A percentile compares a stretch with the other conserved stretches of the same genome.
Evolutionary conservation across 257 asterid genomes (phyloP).

Genomic region (Coffea canephora): DNA sequence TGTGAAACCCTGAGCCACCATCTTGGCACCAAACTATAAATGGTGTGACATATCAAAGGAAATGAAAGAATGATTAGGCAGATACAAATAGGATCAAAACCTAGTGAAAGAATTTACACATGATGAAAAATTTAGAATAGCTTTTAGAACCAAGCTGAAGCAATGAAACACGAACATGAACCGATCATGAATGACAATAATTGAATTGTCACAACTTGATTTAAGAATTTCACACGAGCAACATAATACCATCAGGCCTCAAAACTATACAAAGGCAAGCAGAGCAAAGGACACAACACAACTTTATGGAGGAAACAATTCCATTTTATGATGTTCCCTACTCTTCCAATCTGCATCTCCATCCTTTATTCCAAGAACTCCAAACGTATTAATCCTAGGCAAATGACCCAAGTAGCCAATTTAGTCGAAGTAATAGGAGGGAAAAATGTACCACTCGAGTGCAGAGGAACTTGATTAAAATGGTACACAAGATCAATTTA

Average conservation of each 20-base stretch:
- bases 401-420: background rate
- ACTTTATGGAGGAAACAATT: background rate
- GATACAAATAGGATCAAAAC: background rate
- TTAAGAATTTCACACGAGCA: background rate
- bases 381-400: too few species aligned
- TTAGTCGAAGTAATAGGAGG: too few species aligned
- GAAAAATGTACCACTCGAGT: background rate
- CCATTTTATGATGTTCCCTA: background rate
- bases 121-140: background rate
- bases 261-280: background rate
- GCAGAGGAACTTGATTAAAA: too few species aligned
- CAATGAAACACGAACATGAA: background rate
- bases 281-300: background rate
- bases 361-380: background rate
- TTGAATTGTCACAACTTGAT: background rate
- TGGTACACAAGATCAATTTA: too few species aligned
- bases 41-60: conserved; percentile 8
- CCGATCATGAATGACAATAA: background rate
- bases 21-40: conserved; percentile 41
- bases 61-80: background rate
- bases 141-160: background rate
- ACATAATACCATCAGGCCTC: background rate
- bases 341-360: background rate
- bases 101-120: background rate
- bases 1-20: conserved; percentile 61